Conservation (phyloP, 345 rosid genomes). For the Streptanthus diversifolius region DNA sequence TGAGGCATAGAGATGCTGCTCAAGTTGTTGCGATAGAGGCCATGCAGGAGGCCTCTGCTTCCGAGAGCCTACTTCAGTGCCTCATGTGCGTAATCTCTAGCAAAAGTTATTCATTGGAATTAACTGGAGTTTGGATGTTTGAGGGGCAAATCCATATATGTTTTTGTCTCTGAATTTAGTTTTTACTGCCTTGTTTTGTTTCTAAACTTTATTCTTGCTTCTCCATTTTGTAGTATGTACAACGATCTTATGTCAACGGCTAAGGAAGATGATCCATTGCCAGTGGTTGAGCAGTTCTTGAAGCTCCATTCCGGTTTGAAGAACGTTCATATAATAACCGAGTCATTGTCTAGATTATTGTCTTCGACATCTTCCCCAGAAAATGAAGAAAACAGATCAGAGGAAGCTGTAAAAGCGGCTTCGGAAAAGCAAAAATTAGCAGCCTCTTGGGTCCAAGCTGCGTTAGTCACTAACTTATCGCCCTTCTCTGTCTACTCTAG, state of each 20-base stretch:
- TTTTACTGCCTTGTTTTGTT: neutral
- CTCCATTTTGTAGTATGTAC: constrained; percentile 55
- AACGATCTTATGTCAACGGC: constrained; percentile 67
- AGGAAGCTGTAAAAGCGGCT: constrained; percentile 62
- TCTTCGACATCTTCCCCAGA: constrained; percentile 48
- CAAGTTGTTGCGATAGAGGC: constrained; percentile 84
- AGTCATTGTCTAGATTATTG: constrained; percentile 55
- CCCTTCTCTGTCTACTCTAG: constrained; percentile 64
- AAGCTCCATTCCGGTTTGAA: constrained; percentile 62
- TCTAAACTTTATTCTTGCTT: neutral
- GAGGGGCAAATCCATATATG: neutral
- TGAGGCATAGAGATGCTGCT: constrained; percentile 88
- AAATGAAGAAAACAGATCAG: constrained; percentile 51
- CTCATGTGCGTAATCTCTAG: constrained; percentile 54
- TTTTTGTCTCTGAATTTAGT: neutral
- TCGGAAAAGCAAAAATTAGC: constrained; percentile 66
- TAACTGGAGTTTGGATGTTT: neutral
- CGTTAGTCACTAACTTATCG: constrained; percentile 72
- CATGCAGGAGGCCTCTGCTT: constrained; percentile 88
- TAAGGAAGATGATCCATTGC: constrained; percentile 84
- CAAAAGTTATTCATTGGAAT: neutral
- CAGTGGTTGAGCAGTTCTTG: constrained; percentile 83
- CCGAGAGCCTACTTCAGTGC: constrained; percentile 90
- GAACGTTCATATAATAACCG: constrained; percentile 47
- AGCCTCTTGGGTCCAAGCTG: constrained; percentile 87